Evolutionary conservation across 148 eudicot genomes (phyloP).

Genomic region (Pharnaceum exiguum): DNA sequence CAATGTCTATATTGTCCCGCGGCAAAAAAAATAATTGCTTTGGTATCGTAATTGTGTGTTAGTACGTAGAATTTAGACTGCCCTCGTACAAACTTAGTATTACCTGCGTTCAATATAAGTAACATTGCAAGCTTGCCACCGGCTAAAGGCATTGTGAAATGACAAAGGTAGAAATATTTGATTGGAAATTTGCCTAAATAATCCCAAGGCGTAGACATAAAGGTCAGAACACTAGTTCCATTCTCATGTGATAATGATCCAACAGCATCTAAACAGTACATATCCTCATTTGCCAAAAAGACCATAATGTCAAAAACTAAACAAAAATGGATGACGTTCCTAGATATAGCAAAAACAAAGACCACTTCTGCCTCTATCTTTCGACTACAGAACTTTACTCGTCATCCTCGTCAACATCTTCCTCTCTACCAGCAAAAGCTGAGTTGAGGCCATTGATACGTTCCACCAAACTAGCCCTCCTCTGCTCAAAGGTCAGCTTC

Average conservation of each 20-base stretch:
- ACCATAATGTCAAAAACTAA: constrained; percentile 8
- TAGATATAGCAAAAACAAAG: constrained; percentile 11
- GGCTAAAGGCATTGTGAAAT: no score
- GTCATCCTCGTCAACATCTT: constrained; percentile 51
- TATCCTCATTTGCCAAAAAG: constrained; percentile 14
- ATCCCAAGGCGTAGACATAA: no score
- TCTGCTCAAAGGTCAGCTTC: constrained; percentile 74
- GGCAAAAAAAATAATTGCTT: no score
- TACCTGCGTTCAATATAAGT: no score
- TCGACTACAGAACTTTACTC: no score
- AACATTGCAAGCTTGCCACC: no score
- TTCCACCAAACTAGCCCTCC: constrained; percentile 61
- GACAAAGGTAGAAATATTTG: no score
- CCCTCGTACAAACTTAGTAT: no score
- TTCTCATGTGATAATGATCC: constrained; percentile 10
- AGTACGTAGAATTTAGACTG: no score
- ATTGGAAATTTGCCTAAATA: no score
- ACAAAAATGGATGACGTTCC: constrained; percentile 25
- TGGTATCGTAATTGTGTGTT: no score
- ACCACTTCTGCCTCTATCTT: constrained; percentile 14
- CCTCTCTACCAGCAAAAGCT: constrained; percentile 44
- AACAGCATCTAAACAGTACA: constrained; percentile 14
- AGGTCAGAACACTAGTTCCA: background rate
- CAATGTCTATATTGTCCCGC: no score
- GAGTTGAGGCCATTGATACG: constrained; percentile 64